phyloP scores from a whole-genome alignment of 306 rosid genomes.

The Senna tora region DNA sequence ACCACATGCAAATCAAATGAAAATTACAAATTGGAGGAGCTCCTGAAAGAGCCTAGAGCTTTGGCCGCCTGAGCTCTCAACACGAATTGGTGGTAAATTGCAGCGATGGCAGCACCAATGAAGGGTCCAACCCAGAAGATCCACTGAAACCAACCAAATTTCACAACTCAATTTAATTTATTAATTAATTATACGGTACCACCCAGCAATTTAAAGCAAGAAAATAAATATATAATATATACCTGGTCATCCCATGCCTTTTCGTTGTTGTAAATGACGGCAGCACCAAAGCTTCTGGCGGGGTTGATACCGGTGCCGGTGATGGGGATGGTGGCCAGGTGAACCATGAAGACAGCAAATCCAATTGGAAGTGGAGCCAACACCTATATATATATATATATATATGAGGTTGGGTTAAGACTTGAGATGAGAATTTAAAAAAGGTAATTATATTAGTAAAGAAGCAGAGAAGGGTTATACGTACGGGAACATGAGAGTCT shows the following conservation, averaged over 20 bases:
- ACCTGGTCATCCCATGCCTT: slow-evolving; percentile 58
- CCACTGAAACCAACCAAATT: slow-evolving; percentile 40
- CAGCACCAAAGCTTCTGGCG: slow-evolving; percentile 53
- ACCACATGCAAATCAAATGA: slow-evolving; percentile 1
- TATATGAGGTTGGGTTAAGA: no score
- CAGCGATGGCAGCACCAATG: slow-evolving; percentile 55
- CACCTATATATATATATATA: slow-evolving; percentile 45
- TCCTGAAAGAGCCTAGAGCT: slow-evolving; percentile 54
- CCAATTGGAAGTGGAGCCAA: slow-evolving; percentile 65
- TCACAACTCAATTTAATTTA: background rate
- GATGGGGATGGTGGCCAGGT: slow-evolving; percentile 55
- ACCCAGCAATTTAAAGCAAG: background rate
- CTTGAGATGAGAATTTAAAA: no score
- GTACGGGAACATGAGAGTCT: slow-evolving; percentile 55
- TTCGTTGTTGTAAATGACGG: slow-evolving; percentile 45
- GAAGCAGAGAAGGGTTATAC: background rate
- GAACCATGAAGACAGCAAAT: slow-evolving; percentile 52
- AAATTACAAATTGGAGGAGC: slow-evolving; percentile 41
- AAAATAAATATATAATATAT: background rate
- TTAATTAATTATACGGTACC: no score
- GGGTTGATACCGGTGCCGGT: slow-evolving; percentile 62
- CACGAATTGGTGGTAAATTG: slow-evolving; percentile 53
- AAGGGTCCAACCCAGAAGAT: slow-evolving; percentile 60
- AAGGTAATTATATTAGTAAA: no score
- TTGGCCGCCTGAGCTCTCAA: slow-evolving; percentile 51